These are phyloP conservation scores for Neonothopanus nambi DNA, from an alignment of 1,284 basidiomycete species.

Conservation along the genomic window DNA sequence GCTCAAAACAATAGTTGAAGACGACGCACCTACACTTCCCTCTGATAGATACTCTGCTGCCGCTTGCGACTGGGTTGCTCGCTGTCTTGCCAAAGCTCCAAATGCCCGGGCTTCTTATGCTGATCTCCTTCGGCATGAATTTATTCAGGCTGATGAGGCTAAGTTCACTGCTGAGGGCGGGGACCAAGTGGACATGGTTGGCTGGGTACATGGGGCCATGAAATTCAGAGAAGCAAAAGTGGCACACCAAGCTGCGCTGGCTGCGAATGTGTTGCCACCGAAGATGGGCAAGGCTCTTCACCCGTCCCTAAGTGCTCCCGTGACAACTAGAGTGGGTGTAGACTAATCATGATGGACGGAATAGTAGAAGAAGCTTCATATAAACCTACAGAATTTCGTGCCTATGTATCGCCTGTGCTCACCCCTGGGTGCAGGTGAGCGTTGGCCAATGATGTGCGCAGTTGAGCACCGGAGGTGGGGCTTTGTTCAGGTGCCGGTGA, in stretches of 20 bases:
- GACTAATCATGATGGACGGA: not conserved
- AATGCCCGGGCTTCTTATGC: conserved; percentile 81
- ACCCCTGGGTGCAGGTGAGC: no score
- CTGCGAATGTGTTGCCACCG: conserved; percentile 1
- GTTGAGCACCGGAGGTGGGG: no score
- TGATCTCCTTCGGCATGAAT: conserved; percentile 66
- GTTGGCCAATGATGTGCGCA: no score
- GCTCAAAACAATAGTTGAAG: conserved; percentile 94
- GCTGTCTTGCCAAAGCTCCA: conserved; percentile 79
- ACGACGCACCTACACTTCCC: conserved; percentile 87
- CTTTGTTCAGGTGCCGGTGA: no score
- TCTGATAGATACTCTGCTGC: conserved; percentile 41
- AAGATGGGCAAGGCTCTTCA: not conserved
- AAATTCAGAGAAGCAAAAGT: conserved; percentile 25
- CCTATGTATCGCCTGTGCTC: no score
- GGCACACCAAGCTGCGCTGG: conserved; percentile 1
- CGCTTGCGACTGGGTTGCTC: conserved; percentile 60
- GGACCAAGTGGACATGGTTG: conserved; percentile 77
- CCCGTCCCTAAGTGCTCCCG: conserved; percentile 4
- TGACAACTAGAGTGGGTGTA: conserved; percentile 1
- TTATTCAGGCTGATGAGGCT: conserved; percentile 65
- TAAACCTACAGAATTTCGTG: no score
- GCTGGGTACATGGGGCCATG: conserved; percentile 75
- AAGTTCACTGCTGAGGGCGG: conserved; percentile 49
- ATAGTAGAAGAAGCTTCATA: no score